phyloP scores from a whole-genome alignment of 257 asterid species.

The Verbascum thapsus region DNA sequence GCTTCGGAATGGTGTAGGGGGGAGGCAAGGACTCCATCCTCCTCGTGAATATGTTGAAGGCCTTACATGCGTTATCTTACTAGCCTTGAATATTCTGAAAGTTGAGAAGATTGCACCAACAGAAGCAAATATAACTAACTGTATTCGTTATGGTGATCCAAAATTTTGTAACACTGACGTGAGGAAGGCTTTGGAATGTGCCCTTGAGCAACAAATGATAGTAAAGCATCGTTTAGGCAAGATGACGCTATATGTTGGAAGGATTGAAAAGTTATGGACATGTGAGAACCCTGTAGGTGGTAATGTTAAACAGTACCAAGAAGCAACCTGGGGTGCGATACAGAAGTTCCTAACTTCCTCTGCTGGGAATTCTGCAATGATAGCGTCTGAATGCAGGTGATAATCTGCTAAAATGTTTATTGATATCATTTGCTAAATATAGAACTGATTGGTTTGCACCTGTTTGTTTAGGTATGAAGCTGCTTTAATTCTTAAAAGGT shows the following conservation, averaged over 20 bases:
- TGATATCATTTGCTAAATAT: not conserved
- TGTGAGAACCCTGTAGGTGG: constrained; percentile 53
- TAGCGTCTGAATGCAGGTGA: constrained; percentile 60
- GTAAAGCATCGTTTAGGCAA: constrained; percentile 37
- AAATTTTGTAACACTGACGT: constrained; percentile 42
- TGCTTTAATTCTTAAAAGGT: constrained; percentile 45
- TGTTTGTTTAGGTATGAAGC: constrained; percentile 54
- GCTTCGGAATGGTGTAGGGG: constrained; percentile 20
- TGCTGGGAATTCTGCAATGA: constrained; percentile 41
- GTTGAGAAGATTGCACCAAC: constrained; percentile 53
- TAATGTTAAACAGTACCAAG: constrained; percentile 30
- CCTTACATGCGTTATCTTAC: constrained; percentile 41
- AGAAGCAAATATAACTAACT: constrained; percentile 47
- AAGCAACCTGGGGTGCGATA: constrained; percentile 43
- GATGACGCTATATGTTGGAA: constrained; percentile 45
- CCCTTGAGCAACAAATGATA: constrained; percentile 44
- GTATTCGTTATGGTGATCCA: constrained; percentile 54
- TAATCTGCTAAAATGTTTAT: not conserved
- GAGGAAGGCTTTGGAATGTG: constrained; percentile 43
- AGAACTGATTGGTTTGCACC: constrained; percentile 2
- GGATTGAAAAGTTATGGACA: constrained; percentile 45
- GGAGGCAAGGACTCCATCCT: constrained; percentile 24
- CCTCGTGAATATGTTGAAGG: constrained; percentile 37
- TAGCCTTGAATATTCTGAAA: constrained; percentile 47
- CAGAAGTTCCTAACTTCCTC: constrained; percentile 45